Percentiles rank a stretch among this genome's conserved stretches.
These are phyloP conservation scores for Vanrija sp. DNA, from an alignment of 1,284 basidiomycete species.

Conservation along the genomic window DNA sequence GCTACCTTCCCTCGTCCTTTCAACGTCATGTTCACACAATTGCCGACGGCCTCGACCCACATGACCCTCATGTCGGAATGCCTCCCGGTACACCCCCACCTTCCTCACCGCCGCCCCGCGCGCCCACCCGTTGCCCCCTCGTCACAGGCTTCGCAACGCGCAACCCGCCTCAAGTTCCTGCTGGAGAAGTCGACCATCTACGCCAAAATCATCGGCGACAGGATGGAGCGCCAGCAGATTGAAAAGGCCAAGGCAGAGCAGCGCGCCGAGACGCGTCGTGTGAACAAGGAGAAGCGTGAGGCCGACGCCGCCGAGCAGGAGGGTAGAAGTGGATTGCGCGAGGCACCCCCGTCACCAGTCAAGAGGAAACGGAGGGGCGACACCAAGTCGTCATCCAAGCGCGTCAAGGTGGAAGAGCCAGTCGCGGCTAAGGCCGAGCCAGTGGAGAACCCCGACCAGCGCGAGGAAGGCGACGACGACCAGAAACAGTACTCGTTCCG, in stretches of 20 bases:
- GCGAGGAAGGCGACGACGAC: conserved; percentile 2
- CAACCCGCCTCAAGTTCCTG: conserved; percentile 34
- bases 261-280: conserved; percentile 37
- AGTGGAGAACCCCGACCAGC: neutral
- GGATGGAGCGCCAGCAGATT: conserved; percentile 49
- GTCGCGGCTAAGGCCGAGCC: neutral
- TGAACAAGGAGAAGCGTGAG: conserved; percentile 44
- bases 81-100: neutral
- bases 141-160: conserved; percentile 34
- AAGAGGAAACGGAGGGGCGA: neutral
- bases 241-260: conserved; percentile 42
- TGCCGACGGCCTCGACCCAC: neutral
- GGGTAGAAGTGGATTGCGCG: neutral
- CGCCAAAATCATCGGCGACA: conserved; percentile 48
- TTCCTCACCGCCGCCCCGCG: neutral
- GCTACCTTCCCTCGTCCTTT: neutral
- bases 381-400: conserved; percentile 15
- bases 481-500: conserved; percentile 47
- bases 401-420: conserved; percentile 22
- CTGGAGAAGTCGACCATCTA: conserved; percentile 49
- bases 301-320: conserved; percentile 13
- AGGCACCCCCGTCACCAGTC: neutral
- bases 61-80: too few relatives aligned
- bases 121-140: neutral
- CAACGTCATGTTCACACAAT: neutral